Evolutionary conservation across 352 stramenopile species (phyloP).

Genomic region (Pythium aristosporum): DNA sequence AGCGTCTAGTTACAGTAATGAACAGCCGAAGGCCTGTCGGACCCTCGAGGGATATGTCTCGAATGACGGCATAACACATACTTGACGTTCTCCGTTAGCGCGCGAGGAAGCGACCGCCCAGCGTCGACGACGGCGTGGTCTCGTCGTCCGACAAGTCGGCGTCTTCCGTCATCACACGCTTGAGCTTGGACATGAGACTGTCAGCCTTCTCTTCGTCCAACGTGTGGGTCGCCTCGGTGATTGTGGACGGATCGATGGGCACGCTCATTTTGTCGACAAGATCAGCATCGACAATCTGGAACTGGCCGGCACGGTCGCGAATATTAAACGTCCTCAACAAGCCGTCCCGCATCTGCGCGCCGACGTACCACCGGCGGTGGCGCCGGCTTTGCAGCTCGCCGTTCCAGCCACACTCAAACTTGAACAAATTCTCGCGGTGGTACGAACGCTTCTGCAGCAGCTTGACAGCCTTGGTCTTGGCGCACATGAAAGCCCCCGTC

Average conservation of each 20-base stretch:
- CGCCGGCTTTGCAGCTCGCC: constrained; percentile 70
- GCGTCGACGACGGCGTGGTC: constrained; percentile 15
- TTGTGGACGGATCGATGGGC: constrained; percentile 27
- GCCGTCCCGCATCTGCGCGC: constrained; percentile 62
- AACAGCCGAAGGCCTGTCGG: too few relatives aligned
- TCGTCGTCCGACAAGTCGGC: constrained; percentile 16
- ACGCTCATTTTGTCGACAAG: constrained; percentile 46
- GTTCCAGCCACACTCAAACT: constrained; percentile 67
- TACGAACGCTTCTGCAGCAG: constrained; percentile 39
- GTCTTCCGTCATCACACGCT: constrained; percentile 22
- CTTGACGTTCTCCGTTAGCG: background rate
- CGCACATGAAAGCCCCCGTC: constrained; percentile 48
- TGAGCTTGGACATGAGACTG: constrained; percentile 19
- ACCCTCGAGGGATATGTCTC: too few relatives aligned
- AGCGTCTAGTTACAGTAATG: too few relatives aligned
- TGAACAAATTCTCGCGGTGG: constrained; percentile 63
- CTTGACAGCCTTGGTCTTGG: constrained; percentile 55
- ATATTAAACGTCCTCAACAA: constrained; percentile 62
- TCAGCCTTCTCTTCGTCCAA: constrained; percentile 7
- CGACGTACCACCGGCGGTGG: constrained; percentile 67
- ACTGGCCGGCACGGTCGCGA: constrained; percentile 47
- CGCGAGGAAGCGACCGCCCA: constrained; percentile 1
- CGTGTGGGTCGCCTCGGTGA: constrained; percentile 9
- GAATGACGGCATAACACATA: background rate
- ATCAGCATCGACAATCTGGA: constrained; percentile 65